phyloP scores from a whole-genome alignment of 345 rosid genomes.

The Citrus reticulata region DNA sequence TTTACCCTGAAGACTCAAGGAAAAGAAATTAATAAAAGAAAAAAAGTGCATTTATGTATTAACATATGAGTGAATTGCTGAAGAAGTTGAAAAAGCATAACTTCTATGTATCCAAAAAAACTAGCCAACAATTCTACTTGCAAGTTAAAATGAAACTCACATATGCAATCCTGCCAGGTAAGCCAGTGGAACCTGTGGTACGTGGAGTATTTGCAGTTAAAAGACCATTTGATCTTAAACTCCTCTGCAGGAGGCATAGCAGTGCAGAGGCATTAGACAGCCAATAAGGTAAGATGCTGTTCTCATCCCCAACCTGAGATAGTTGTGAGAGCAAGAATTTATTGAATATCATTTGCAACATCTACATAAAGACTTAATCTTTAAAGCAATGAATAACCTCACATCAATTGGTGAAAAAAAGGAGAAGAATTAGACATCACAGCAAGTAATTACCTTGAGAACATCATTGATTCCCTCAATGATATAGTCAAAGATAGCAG shows the following conservation, averaged over 20 bases:
- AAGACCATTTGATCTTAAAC: conserved; percentile 76
- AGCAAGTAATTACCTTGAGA: conserved; percentile 54
- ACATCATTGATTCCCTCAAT: conserved; percentile 87
- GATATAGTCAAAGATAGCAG: conserved; percentile 78
- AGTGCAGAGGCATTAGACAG: conserved; percentile 93
- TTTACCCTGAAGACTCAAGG: neutral
- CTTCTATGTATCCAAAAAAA: neutral
- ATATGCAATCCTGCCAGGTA: conserved; percentile 68
- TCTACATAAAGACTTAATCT: neutral
- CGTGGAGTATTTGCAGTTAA: conserved; percentile 52
- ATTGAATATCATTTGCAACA: neutral
- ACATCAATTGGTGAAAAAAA: neutral
- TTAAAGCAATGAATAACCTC: neutral
- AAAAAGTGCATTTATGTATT: too few relatives aligned
- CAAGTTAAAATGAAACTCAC: conserved; percentile 36
- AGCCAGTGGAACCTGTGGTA: conserved; percentile 46
- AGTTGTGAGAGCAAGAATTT: conserved; percentile 6
- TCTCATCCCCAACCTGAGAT: conserved; percentile 79
- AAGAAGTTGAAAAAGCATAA: neutral
- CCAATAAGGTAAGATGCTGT: conserved; percentile 79
- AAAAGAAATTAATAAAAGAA: neutral
- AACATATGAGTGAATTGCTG: neutral
- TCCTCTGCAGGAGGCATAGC: conserved; percentile 88
- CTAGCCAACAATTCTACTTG: neutral
- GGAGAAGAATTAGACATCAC: neutral